A percentile compares a stretch with the other conserved stretches of the same genome.
These are phyloP conservation scores for Boletellus ananiceps DNA, from an alignment of 768 basidiomycete genomes.

Conservation along the genomic window DNA sequence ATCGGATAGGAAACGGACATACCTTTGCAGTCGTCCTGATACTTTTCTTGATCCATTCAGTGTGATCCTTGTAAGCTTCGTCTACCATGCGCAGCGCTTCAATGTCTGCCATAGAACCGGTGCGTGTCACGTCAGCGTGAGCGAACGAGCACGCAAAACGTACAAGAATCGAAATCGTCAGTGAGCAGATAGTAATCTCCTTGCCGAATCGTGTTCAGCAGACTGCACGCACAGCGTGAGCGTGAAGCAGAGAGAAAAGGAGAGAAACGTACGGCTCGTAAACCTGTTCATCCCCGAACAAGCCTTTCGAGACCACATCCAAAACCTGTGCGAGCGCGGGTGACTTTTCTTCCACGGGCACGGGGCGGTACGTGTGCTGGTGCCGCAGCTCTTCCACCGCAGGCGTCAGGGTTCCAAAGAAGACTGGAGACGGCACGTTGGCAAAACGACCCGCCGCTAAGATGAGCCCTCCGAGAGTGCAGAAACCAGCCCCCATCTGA, in stretches of 20 bases:
- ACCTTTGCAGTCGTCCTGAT: constrained; percentile 80
- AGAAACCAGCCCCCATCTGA: background rate
- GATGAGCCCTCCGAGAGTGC: background rate
- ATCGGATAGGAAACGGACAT: constrained; percentile 56
- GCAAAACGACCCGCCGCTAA: too few relatives aligned
- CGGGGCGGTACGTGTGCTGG: constrained; percentile 79
- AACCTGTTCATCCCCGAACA: constrained; percentile 74
- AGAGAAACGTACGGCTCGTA: constrained; percentile 75
- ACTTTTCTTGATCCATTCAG: constrained; percentile 90
- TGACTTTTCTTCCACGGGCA: constrained; percentile 78
- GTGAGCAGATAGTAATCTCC: constrained; percentile 77
- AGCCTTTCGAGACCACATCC: constrained; percentile 67
- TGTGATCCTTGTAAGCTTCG: constrained; percentile 76
- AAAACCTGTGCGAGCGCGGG: constrained; percentile 78
- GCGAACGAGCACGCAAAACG: constrained; percentile 21
- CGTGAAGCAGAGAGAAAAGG: background rate
- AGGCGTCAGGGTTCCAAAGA: constrained; percentile 86
- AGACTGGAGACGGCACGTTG: constrained; percentile 46
- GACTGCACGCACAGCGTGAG: constrained; percentile 36
- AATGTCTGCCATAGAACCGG: constrained; percentile 48
- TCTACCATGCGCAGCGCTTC: constrained; percentile 84
- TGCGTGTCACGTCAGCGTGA: background rate
- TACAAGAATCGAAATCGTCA: constrained; percentile 94
- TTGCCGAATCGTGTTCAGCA: constrained; percentile 72
- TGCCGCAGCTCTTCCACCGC: constrained; percentile 84